Conservation (phyloP, 2,329 filamentous ascomycete genomes). For the Colletotrichum sp. region DNA sequence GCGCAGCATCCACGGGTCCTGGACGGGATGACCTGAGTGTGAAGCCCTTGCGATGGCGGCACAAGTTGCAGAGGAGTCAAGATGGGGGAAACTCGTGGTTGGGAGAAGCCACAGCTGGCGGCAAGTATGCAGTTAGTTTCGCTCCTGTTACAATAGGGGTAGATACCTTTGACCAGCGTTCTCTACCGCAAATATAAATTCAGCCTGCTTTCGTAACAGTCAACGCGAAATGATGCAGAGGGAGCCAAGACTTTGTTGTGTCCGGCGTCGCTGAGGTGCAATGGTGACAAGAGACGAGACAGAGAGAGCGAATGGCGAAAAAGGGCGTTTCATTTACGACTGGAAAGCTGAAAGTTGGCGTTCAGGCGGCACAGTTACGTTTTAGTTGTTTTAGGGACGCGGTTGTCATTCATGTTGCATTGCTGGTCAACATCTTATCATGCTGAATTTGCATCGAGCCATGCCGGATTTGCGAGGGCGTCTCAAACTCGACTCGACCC, state of each 20-base stretch:
- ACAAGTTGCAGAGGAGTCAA: background rate
- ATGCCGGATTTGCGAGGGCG: constrained; percentile 23
- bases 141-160: background rate
- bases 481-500: constrained; percentile 21
- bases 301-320: constrained; percentile 10
- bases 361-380: constrained; percentile 24
- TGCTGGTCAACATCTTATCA: constrained; percentile 24
- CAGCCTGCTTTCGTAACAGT: background rate
- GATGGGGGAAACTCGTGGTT: background rate
- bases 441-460: constrained; percentile 23
- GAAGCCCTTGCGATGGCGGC: background rate
- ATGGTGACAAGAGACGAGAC: background rate
- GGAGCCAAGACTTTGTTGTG: background rate
- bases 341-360: constrained; percentile 11
- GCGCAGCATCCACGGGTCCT: background rate
- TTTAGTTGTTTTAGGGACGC: constrained; percentile 17
- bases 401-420: constrained; percentile 25
- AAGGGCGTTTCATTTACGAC: constrained; percentile 19
- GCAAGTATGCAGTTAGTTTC: background rate
- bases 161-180: background rate
- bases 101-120: background rate
- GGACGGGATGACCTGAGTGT: background rate
- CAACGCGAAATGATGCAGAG: background rate
- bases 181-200: background rate
- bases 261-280: background rate